A percentile compares a stretch with the other conserved stretches of the same genome.
Conservation (phyloP, 768 basidiomycete genomes). For the Suillus variegatus region DNA sequence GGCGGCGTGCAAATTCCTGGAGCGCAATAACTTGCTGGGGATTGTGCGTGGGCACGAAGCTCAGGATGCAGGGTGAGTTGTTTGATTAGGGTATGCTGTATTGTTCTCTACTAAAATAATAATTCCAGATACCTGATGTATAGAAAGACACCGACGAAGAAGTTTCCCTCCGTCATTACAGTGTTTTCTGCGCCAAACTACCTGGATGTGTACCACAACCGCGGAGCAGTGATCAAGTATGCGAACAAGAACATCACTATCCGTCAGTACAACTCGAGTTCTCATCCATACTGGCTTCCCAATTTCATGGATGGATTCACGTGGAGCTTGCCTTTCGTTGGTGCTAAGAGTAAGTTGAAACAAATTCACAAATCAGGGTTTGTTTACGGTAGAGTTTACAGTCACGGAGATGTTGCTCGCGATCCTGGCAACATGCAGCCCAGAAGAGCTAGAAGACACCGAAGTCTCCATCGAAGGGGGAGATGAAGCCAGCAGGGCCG, state of each 20-base stretch:
- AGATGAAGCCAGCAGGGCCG: conserved; percentile 34
- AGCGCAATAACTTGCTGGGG: conserved; percentile 85
- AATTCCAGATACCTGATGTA: conserved; percentile 83
- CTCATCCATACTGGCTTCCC: conserved; percentile 94
- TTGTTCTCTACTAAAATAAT: neutral
- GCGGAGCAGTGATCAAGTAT: conserved; percentile 96
- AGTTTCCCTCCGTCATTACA: conserved; percentile 97
- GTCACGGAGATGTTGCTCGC: conserved; percentile 98
- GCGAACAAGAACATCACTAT: conserved; percentile 98
- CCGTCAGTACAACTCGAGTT: conserved; percentile 77
- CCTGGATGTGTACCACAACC: conserved; percentile 96
- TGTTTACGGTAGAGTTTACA: conserved; percentile 30
- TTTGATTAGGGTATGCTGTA: neutral
- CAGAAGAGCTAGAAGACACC: conserved; percentile 86
- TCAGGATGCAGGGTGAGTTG: conserved; percentile 89
- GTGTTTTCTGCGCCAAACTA: conserved; percentile 99
- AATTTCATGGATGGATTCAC: conserved; percentile 99
- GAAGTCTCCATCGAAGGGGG: conserved; percentile 36
- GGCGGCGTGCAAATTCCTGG: conserved; percentile 94
- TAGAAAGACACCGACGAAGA: conserved; percentile 90
- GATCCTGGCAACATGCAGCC: conserved; percentile 89
- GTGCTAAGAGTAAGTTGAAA: conserved; percentile 81
- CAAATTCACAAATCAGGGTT: neutral
- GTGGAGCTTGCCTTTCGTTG: conserved; percentile 98
- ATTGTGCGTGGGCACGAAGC: conserved; percentile 98